Evolutionary conservation across 192 early-diverging fungal species (phyloP).

Genomic region (Podila horticola): DNA sequence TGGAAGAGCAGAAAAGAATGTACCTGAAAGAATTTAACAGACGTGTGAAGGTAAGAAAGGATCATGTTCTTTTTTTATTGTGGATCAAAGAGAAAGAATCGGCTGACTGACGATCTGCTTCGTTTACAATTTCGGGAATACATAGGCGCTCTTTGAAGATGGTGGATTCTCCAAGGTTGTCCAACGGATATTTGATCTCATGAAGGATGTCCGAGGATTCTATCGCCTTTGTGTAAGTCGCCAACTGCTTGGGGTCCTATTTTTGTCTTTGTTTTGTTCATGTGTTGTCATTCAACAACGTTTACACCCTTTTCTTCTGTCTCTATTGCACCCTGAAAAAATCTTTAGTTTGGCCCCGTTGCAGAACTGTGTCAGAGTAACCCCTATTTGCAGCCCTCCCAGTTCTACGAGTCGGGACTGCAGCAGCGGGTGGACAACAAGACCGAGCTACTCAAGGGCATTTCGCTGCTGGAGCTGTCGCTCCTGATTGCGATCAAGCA

Average conservation of each 20-base stretch:
- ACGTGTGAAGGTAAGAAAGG: conserved; percentile 23
- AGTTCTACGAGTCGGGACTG: conserved; percentile 52
- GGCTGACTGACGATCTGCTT: not conserved
- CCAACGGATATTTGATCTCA: conserved; percentile 66
- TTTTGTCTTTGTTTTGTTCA: conserved; percentile 3
- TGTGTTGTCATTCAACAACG: conserved; percentile 5
- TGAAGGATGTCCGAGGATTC: conserved; percentile 65
- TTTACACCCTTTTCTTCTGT: not conserved
- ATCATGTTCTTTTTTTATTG: not conserved
- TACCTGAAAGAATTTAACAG: conserved; percentile 66
- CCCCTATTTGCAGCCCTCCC: conserved; percentile 50
- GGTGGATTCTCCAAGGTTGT: conserved; percentile 52
- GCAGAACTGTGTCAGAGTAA: conserved; percentile 26
- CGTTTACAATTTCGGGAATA: not conserved
- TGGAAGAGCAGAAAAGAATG: conserved; percentile 28
- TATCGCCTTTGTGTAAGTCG: conserved; percentile 63
- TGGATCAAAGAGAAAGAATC: too few relatives aligned
- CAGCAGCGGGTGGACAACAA: conserved; percentile 62
- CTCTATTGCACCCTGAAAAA: not conserved
- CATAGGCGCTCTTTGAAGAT: conserved; percentile 58
- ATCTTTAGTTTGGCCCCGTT: conserved; percentile 58
- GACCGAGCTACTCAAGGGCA: conserved; percentile 66
- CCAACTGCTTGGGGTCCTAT: not conserved
- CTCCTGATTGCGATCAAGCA: conserved; percentile 85
- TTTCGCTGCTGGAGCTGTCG: conserved; percentile 84